A percentile compares a stretch with the other conserved stretches of the same genome.
Conservation (phyloP, 192 early-diverging fungal species). For the Backusella liffmaniae region DNA sequence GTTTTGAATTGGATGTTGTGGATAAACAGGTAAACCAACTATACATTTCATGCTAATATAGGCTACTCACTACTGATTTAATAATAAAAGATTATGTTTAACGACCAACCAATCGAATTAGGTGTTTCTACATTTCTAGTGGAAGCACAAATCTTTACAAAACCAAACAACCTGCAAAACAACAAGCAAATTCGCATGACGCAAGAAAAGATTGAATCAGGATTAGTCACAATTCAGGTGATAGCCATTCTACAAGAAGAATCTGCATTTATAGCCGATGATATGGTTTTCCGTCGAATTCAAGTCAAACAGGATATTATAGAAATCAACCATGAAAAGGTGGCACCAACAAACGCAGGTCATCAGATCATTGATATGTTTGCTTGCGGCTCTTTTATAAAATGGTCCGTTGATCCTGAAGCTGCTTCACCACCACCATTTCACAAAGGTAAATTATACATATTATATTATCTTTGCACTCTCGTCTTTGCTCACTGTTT, state of each 20-base stretch:
- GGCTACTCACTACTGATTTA: not conserved
- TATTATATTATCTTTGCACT: not conserved
- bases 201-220: constrained; percentile 45
- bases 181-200: constrained; percentile 41
- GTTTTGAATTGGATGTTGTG: constrained; percentile 53
- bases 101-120: constrained; percentile 49
- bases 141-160: constrained; percentile 39
- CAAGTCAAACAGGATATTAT: constrained; percentile 45
- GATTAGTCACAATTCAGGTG: constrained; percentile 56
- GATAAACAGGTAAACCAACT: constrained; percentile 44
- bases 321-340: constrained; percentile 50
- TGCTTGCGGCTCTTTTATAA: constrained; percentile 37
- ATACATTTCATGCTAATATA: not conserved
- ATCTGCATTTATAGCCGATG: constrained; percentile 23
- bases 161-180: constrained; percentile 37
- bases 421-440: constrained; percentile 20
- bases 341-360: constrained; percentile 46
- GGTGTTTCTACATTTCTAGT: constrained; percentile 40
- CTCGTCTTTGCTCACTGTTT: not conserved
- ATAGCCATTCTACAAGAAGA: constrained; percentile 39
- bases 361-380: constrained; percentile 60
- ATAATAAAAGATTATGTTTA: constrained; percentile 45
- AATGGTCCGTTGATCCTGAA: constrained; percentile 41
- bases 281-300: constrained; percentile 48
- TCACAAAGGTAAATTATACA: not conserved